Evolutionary conservation across 164 flowering plant species (phyloP).

Genomic region (Stephania yunnanensis): DNA sequence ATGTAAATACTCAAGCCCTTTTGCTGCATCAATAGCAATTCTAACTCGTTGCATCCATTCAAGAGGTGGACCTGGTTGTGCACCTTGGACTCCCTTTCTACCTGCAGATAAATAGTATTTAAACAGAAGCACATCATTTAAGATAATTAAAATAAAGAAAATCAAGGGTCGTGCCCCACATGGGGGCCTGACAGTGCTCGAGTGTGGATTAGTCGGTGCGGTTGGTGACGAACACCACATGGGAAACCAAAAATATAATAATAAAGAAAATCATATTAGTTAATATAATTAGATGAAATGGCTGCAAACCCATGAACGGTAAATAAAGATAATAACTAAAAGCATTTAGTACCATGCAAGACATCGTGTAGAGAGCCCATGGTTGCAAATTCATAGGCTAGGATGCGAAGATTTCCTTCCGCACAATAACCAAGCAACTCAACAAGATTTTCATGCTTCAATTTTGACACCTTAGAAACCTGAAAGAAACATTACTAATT

Average conservation of each 20-base stretch:
- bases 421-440: slow-evolving; percentile 90
- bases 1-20: slow-evolving; percentile 87
- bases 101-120: slow-evolving; percentile 30
- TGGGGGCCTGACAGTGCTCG: too few species aligned
- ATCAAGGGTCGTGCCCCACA: too few species aligned
- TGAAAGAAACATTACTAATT: slow-evolving; percentile 14
- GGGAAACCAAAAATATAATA: too few species aligned
- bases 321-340: not conserved
- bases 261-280: too few species aligned
- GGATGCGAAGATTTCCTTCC: slow-evolving; percentile 76
- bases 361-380: slow-evolving; percentile 97
- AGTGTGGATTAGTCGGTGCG: too few species aligned
- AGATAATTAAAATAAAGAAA: not conserved
- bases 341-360: slow-evolving; percentile 53
- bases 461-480: slow-evolving; percentile 81
- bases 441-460: slow-evolving; percentile 85
- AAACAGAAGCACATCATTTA: not conserved
- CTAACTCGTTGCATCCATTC: slow-evolving; percentile 95
- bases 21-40: slow-evolving; percentile 93
- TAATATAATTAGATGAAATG: too few species aligned
- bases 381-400: slow-evolving; percentile 88
- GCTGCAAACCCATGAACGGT: not conserved
- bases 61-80: slow-evolving; percentile 95
- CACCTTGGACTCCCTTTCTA: slow-evolving; percentile 97
- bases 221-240: too few species aligned